These are phyloP conservation scores for Calocera viscosa DNA, from an alignment of 768 basidiomycete genomes.

Conservation along the genomic window DNA sequence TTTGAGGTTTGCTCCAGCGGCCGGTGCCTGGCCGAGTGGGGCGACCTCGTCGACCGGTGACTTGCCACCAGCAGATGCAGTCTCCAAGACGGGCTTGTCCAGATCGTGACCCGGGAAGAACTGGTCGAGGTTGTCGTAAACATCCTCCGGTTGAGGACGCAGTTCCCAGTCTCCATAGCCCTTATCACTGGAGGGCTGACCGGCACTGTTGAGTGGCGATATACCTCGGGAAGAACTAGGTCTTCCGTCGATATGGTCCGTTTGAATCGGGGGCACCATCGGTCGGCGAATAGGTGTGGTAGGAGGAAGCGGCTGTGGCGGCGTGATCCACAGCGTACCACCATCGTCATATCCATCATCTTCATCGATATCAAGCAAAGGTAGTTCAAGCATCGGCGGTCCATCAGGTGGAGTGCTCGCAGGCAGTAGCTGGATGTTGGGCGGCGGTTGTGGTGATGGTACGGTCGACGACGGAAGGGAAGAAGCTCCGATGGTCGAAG, in stretches of 20 bases:
- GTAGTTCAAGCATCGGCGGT: not conserved
- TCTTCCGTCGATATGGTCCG: not conserved
- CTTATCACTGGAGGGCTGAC: not conserved
- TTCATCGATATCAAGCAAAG: not conserved
- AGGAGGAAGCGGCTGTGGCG: not conserved
- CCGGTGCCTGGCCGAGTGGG: slow-evolving; percentile 5
- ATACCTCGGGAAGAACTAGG: not conserved
- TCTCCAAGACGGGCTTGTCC: slow-evolving; percentile 90
- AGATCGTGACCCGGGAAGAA: slow-evolving; percentile 96
- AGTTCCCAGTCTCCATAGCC: slow-evolving; percentile 48
- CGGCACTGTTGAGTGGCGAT: not conserved
- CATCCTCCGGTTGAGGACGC: slow-evolving; percentile 81
- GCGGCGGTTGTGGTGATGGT: not conserved
- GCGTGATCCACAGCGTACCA: not conserved
- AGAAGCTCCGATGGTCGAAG: not conserved
- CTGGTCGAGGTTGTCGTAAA: slow-evolving; percentile 82
- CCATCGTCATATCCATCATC: not conserved
- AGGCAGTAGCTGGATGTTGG: not conserved
- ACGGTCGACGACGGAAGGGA: not conserved
- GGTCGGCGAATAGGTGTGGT: not conserved
- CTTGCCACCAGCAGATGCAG: slow-evolving; percentile 54
- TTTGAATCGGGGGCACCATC: slow-evolving; percentile 2
- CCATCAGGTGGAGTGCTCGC: not conserved
- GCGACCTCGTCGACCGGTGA: slow-evolving; percentile 41
- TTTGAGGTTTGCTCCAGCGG: slow-evolving; percentile 23